A percentile compares a stretch with the other conserved stretches of the same genome.
phyloP scores from a whole-genome alignment of 441 rosid genomes.

The Adansonia grandidieri region DNA sequence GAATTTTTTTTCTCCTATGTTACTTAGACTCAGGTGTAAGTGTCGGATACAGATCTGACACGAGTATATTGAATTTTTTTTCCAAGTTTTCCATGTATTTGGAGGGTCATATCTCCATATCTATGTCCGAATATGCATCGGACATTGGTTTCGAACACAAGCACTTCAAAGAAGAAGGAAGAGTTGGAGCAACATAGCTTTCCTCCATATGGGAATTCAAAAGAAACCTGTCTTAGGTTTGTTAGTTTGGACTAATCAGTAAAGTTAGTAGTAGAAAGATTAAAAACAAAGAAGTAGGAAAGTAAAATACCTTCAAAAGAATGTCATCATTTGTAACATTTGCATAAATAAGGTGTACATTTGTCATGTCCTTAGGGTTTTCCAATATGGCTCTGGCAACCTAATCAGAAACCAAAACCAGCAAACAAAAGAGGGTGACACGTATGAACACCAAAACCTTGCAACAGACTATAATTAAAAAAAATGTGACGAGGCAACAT shows the following conservation, averaged over 20 bases:
- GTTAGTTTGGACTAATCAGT: not conserved
- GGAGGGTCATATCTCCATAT: too few relatives aligned
- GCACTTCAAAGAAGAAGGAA: too few relatives aligned
- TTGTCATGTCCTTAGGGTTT: slow-evolving; percentile 76
- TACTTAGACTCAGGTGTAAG: too few relatives aligned
- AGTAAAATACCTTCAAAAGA: slow-evolving; percentile 65
- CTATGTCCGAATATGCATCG: too few relatives aligned
- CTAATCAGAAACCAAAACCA: slow-evolving; percentile 38
- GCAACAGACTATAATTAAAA: not conserved
- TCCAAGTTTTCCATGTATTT: too few relatives aligned
- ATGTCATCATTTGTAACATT: slow-evolving; percentile 82
- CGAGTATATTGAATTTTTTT: too few relatives aligned
- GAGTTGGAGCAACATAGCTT: too few relatives aligned
- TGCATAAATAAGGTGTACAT: slow-evolving; percentile 84
- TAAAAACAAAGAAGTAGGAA: slow-evolving; percentile 4
- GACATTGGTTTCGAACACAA: too few relatives aligned
- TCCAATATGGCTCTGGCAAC: slow-evolving; percentile 86
- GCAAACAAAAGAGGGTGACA: slow-evolving; percentile 23
- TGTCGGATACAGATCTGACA: too few relatives aligned
- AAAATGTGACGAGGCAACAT: not conserved
- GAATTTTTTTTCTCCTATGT: not conserved
- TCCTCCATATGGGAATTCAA: not conserved
- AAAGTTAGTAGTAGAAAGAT: slow-evolving; percentile 4
- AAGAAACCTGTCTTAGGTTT: not conserved
- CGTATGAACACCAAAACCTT: slow-evolving; percentile 1